Evolutionary conservation across 768 basidiomycete species (phyloP).

Genomic region (Boletus insuetus): DNA sequence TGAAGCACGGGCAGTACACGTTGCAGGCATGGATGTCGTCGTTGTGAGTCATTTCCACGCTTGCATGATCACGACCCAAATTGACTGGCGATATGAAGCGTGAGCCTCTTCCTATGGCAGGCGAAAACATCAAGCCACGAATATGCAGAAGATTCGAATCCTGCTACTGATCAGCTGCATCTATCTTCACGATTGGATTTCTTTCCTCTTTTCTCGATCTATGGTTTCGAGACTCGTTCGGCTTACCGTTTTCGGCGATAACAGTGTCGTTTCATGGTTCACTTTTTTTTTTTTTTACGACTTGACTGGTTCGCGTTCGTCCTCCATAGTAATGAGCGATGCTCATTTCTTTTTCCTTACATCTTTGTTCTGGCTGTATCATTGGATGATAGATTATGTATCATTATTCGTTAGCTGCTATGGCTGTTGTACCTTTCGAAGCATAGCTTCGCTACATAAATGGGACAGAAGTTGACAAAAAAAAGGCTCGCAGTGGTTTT

Average conservation of each 20-base stretch:
- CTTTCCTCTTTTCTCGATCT: neutral
- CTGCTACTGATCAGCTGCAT: conserved; percentile 10
- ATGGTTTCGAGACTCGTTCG: neutral
- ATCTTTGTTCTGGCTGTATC: conserved; percentile 14
- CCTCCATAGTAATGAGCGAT: conserved; percentile 2
- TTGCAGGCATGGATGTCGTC: conserved; percentile 5
- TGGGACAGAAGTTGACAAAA: neutral
- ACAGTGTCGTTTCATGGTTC: neutral
- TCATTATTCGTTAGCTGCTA: conserved; percentile 8
- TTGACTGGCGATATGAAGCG: conserved; percentile 10
- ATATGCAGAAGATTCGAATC: neutral
- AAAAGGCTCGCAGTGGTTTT: neutral
- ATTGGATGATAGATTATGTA: conserved; percentile 26
- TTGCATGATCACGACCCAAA: neutral
- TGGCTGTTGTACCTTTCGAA: neutral
- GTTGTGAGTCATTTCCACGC: conserved; percentile 10
- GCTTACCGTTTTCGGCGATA: neutral
- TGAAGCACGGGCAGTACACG: neutral
- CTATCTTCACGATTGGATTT: neutral
- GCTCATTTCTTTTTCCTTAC: neutral
- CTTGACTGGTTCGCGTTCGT: neutral
- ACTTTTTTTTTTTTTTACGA: neutral
- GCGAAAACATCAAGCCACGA: conserved; percentile 12
- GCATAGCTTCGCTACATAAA: neutral
- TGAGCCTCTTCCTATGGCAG: conserved; percentile 7